Percentiles rank a stretch among this genome's conserved stretches.
These are phyloP conservation scores for Rhodotorula paludigena DNA, from an alignment of 768 basidiomycete genomes.

Conservation along the genomic window DNA sequence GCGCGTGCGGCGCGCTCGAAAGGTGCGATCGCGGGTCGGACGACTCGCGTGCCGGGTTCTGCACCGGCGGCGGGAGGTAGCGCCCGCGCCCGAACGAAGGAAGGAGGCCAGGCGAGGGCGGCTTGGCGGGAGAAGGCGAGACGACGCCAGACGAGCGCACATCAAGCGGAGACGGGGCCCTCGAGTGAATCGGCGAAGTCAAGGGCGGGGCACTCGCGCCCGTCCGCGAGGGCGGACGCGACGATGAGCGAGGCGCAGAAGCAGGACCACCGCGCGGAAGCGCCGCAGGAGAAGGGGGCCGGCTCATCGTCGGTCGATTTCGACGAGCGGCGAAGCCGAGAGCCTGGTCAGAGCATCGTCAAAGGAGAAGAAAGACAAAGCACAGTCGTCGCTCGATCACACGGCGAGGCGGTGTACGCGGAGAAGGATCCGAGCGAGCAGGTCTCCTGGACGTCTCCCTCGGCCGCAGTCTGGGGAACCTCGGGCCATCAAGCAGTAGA, in stretches of 20 bases:
- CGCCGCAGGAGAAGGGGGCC: neutral
- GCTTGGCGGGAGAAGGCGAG: neutral
- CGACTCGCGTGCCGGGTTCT: neutral
- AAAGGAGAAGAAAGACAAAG: neutral
- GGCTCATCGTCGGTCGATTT: no score
- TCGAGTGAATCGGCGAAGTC: neutral
- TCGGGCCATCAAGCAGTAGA: no score
- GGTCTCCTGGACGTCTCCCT: no score
- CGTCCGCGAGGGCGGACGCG: no score
- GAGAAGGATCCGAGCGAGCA: neutral
- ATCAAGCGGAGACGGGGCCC: neutral
- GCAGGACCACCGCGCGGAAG: neutral
- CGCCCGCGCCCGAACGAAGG: neutral
- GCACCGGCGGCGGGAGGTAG: neutral
- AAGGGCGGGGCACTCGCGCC: no score
- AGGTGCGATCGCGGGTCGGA: neutral
- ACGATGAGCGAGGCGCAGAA: neutral
- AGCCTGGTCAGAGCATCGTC: neutral
- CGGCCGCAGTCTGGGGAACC: no score
- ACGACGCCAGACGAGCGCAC: neutral
- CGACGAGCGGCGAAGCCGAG: no score
- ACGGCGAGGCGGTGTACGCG: neutral
- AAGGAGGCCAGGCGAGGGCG: neutral
- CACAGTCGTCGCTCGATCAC: no score
- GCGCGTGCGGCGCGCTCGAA: no score